phyloP scores from a whole-genome alignment of 2,329 filamentous ascomycete species.

The Penicillium fuscoglaucum region DNA sequence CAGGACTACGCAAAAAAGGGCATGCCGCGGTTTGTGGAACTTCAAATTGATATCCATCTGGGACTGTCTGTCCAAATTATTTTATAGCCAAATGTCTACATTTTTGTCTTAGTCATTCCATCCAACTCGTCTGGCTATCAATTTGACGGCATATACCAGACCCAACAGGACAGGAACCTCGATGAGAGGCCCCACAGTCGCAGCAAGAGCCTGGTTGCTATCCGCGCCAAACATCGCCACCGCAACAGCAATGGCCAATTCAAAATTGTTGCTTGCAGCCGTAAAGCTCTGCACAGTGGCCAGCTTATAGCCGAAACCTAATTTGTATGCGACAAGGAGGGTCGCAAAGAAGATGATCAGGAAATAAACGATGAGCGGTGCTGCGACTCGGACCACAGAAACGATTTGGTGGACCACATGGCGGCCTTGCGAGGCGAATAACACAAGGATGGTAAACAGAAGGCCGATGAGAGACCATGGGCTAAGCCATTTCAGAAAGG shows the following conservation, averaged over 20 bases:
- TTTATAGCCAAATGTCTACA: too few species aligned
- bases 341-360: slow-evolving; percentile 70
- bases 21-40: too few species aligned
- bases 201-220: slow-evolving; percentile 77
- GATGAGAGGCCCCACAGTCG: slow-evolving; percentile 81
- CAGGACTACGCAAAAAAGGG: too few species aligned
- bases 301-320: slow-evolving; percentile 73
- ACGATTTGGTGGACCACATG: slow-evolving; percentile 81
- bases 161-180: slow-evolving; percentile 80
- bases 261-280: slow-evolving; percentile 90
- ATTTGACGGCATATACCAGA: slow-evolving; percentile 70
- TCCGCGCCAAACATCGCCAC: slow-evolving; percentile 76
- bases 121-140: slow-evolving; percentile 26
- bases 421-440: slow-evolving; percentile 78
- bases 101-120: slow-evolving; percentile 14
- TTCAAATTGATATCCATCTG: too few species aligned
- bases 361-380: slow-evolving; percentile 82
- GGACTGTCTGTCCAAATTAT: too few species aligned
- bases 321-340: slow-evolving; percentile 58
- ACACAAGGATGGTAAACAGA: slow-evolving; percentile 80
- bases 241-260: slow-evolving; percentile 84
- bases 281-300: slow-evolving; percentile 80
- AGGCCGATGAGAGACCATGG: slow-evolving; percentile 80
- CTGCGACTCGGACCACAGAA: slow-evolving; percentile 75
- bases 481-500: slow-evolving; percentile 68